A percentile compares a stretch with the other conserved stretches of the same genome.
These are phyloP conservation scores for Tetraselmis chui DNA, from an alignment of 139 green algal genomes.

Conservation along the genomic window DNA sequence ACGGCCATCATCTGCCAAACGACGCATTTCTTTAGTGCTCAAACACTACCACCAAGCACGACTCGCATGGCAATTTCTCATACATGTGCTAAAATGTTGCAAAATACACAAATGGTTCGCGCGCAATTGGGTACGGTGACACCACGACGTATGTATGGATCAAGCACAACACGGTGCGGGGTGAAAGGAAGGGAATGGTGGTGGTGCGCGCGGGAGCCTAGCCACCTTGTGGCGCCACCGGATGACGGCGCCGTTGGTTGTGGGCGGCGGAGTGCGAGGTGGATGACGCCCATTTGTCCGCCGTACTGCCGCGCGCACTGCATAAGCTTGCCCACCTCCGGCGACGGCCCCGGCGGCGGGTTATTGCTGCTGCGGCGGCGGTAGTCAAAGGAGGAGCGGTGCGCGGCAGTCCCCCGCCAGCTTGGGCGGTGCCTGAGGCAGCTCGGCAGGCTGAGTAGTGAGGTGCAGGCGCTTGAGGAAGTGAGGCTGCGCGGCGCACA, in stretches of 20 bases:
- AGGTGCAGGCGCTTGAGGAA: not conserved
- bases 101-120: too few relatives aligned
- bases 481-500: not conserved
- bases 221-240: not conserved
- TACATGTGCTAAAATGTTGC: too few relatives aligned
- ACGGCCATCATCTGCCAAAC: not conserved
- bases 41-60: too few relatives aligned
- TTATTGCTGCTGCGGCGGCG: not conserved
- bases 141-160: too few relatives aligned
- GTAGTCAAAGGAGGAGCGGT: constrained; percentile 1
- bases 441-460: not conserved
- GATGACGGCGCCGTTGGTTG: not conserved
- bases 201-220: not conserved
- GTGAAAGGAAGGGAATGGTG: too few relatives aligned
- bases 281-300: not conserved
- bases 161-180: too few relatives aligned
- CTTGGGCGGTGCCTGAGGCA: not conserved
- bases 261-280: not conserved
- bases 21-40: too few relatives aligned
- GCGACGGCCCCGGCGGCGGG: too few relatives aligned
- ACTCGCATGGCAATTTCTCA: too few relatives aligned
- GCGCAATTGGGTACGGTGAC: too few relatives aligned
- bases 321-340: not conserved
- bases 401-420: too few relatives aligned
- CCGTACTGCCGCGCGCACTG: not conserved